Base-by-base conservation (phyloP, 2,329 filamentous ascomycete species). In the Cadophora sp. region DNA sequence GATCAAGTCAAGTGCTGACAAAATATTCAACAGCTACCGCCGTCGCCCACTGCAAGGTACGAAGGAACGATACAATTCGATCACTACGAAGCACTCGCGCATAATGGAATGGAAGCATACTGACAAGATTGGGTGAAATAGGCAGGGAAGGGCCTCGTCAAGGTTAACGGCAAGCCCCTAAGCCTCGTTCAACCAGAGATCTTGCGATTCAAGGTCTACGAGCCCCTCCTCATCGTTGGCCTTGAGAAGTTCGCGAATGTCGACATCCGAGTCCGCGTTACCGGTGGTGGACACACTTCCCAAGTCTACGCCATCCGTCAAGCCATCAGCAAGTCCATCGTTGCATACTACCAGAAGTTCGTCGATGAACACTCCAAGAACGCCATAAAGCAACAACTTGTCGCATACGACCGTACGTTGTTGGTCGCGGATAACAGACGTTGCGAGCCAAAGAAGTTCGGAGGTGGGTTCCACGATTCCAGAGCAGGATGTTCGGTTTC, bases 361-460 rank as follows among this genome's bases (percentile, higher is more conserved):
- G 93, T 98, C 85, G 96, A 99, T 82, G 96, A 99, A 92, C 94
- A 98, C 92, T 93, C 92, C 87, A 99, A 99, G 92, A 97, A 98
- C 91, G 89, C 94, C 86, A 90, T 99, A 81, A 99, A 98, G 93
- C 92, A 95, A 86, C 92, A 93, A 77, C 91, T 99, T 78, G 92
- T 95, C 80, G 90, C 94, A 83, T 99, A 95, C 88, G 94, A 97
- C 89, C 91, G 94, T 81, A 97, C 94, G 82, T 91, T 99, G 77
- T 92, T 99, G 81, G 96, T 99, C 80, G 96, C 96, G 84, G 96
- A 99, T 86, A 97, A 97, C 92, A 92, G 96, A 84, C 93, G 96
- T 79, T 96, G 93, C 85, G 96, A 99, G 90, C 95, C 95, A 86
- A 98, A 98, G 94, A 97, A 97, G 89, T 86, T 86, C 80, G 85